Conservation (phyloP, 2,329 filamentous ascomycete species). For the Niveomyces coronatus region DNA sequence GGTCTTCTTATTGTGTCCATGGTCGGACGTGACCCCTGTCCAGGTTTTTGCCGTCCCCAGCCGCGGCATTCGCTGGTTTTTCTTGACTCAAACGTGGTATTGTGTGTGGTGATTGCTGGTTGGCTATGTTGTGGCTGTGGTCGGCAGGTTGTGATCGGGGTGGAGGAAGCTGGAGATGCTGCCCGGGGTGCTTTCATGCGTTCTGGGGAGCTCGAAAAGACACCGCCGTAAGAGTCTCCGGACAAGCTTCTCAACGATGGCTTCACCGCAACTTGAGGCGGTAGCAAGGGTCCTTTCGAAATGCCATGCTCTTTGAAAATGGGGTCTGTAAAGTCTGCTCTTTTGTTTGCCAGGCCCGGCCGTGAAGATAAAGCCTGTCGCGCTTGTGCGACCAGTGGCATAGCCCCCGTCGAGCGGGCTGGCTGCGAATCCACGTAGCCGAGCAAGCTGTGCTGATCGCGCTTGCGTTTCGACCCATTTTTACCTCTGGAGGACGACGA, state of each 20-base stretch:
- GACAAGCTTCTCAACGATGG: too few relatives aligned
- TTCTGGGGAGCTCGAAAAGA: slow-evolving; percentile 48
- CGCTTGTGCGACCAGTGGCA: slow-evolving; percentile 9
- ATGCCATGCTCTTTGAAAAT: too few relatives aligned
- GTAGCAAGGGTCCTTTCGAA: too few relatives aligned
- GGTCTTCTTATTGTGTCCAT: slow-evolving; percentile 43
- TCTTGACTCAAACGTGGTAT: slow-evolving; percentile 37
- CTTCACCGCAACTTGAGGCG: too few relatives aligned
- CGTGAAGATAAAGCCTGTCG: too few relatives aligned
- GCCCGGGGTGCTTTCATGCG: too few relatives aligned
- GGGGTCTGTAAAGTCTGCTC: too few relatives aligned
- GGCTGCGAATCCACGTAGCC: slow-evolving; percentile 26
- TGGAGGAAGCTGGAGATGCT: too few relatives aligned
- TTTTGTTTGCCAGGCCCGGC: too few relatives aligned
- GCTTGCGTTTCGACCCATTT: slow-evolving; percentile 22
- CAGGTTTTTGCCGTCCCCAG: slow-evolving; percentile 33
- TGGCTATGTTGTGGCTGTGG: too few relatives aligned
- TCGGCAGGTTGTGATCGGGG: too few relatives aligned
- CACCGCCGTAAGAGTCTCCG: too few relatives aligned
- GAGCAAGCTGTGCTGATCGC: slow-evolving; percentile 32
- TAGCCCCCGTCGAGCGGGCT: slow-evolving; percentile 10
- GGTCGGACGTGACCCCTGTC: slow-evolving; percentile 35
- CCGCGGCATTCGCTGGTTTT: slow-evolving; percentile 19
- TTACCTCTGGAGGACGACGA: slow-evolving; percentile 13
- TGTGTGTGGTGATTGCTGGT: slow-evolving; percentile 39